Conservation (phyloP, 2,329 filamentous ascomycete species). For the Calcarisporium arbuscula region DNA sequence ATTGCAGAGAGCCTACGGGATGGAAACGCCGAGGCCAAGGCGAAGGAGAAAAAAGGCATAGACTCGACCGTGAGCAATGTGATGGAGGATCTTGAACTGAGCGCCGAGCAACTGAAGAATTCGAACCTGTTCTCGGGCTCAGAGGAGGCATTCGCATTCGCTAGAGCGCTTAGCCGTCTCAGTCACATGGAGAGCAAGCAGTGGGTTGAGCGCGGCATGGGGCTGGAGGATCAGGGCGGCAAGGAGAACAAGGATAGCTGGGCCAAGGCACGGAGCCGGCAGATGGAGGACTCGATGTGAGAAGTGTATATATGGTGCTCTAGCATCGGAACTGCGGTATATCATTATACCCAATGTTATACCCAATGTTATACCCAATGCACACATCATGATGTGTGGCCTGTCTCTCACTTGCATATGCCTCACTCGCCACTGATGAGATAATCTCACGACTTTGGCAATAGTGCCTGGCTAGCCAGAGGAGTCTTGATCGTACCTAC, state of each 20-base stretch:
- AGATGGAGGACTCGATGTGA: slow-evolving; percentile 63
- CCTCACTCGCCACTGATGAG: background rate
- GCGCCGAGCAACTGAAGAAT: slow-evolving; percentile 76
- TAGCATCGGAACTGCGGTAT: background rate
- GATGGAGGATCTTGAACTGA: slow-evolving; percentile 83
- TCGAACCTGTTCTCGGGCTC: slow-evolving; percentile 87
- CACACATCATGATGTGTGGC: background rate
- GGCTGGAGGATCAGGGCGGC: slow-evolving; percentile 58
- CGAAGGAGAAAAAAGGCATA: slow-evolving; percentile 12
- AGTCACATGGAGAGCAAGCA: slow-evolving; percentile 90
- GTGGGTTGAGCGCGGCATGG: slow-evolving; percentile 83
- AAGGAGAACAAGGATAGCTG: slow-evolving; percentile 60
- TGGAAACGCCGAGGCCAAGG: slow-evolving; percentile 33
- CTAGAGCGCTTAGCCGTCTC: slow-evolving; percentile 74
- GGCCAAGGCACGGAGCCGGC: slow-evolving; percentile 58
- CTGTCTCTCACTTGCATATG: no score
- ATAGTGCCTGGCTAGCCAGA: no score
- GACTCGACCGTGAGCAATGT: slow-evolving; percentile 57
- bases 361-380: no score
- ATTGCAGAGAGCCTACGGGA: slow-evolving; percentile 51
- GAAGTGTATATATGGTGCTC: slow-evolving; percentile 1
- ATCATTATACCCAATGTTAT: no score
- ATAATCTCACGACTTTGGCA: no score
- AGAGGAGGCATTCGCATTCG: slow-evolving; percentile 95
- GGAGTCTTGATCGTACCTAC: no score